Conservation (phyloP, 352 stramenopile species). For the Pythium rishiriense region DNA sequence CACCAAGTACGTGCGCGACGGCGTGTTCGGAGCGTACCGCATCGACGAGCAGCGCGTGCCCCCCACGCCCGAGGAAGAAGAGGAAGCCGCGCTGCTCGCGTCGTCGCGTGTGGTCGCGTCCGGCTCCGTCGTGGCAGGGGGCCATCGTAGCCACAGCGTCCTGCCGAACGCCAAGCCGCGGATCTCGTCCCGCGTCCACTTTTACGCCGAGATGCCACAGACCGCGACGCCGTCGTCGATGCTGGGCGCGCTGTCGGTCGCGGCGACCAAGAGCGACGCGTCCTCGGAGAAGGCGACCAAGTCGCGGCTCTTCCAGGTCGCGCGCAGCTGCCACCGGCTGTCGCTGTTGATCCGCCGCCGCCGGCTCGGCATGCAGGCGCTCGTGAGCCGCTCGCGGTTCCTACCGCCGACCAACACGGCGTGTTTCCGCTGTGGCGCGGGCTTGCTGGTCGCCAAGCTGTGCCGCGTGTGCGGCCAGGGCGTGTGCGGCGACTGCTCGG, state of each 20-base stretch:
- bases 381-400: constrained; percentile 42
- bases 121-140: background rate
- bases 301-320: constrained; percentile 5
- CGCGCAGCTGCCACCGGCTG: constrained; percentile 27
- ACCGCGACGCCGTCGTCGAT: background rate
- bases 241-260: background rate
- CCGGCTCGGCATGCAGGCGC: constrained; percentile 50
- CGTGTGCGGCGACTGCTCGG: constrained; percentile 51
- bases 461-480: constrained; percentile 63
- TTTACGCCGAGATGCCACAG: constrained; percentile 13
- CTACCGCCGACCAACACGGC: constrained; percentile 20
- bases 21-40: constrained; percentile 5
- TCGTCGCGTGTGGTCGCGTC: no score
- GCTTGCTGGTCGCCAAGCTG: constrained; percentile 39
- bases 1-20: constrained; percentile 8
- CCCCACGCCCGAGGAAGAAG: no score
- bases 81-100: no score
- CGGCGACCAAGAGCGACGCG: background rate
- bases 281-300: constrained; percentile 2
- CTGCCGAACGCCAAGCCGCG: background rate
- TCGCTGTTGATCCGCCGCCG: constrained; percentile 50
- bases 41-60: background rate
- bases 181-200: constrained; percentile 8
- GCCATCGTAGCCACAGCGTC: no score
- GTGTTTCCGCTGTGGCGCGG: constrained; percentile 58